A percentile compares a stretch with the other conserved stretches of the same genome.
These are phyloP conservation scores for Termitomyces sp. DNA, from an alignment of 768 basidiomycete genomes.

Conservation along the genomic window DNA sequence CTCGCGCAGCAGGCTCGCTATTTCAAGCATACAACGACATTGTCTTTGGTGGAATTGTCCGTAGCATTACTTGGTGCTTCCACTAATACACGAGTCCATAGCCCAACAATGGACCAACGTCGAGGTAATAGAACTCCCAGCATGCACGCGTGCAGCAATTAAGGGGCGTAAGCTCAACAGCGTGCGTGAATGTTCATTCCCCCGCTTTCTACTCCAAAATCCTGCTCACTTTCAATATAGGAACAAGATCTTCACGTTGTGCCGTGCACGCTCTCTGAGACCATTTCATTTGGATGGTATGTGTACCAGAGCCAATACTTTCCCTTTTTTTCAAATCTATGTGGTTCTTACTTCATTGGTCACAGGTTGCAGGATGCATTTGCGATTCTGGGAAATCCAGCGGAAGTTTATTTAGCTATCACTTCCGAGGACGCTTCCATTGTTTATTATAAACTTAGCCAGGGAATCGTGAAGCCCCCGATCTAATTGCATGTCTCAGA, in stretches of 20 bases:
- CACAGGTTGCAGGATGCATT: conserved; percentile 60
- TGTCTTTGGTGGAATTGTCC: conserved; percentile 39
- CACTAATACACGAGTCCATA: conserved; percentile 19
- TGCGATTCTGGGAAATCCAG: conserved; percentile 36
- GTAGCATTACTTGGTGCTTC: not conserved
- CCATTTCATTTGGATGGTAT: conserved; percentile 58
- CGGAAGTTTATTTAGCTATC: conserved; percentile 62
- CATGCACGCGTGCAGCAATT: conserved; percentile 51
- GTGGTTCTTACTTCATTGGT: not conserved
- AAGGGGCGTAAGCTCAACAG: conserved; percentile 50
- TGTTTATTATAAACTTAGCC: conserved; percentile 79
- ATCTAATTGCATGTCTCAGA: conserved; percentile 28
- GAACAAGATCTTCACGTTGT: conserved; percentile 46
- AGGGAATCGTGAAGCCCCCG: conserved; percentile 71
- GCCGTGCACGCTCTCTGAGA: conserved; percentile 66
- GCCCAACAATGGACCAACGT: conserved; percentile 72
- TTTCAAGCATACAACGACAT: conserved; percentile 80
- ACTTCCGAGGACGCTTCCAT: conserved; percentile 75
- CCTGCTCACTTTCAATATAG: conserved; percentile 22
- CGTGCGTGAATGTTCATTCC: conserved; percentile 26
- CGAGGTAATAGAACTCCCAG: conserved; percentile 53
- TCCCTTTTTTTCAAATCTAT: not conserved
- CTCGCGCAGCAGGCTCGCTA: conserved; percentile 49
- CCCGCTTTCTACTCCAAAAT: conserved; percentile 1
- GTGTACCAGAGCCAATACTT: conserved; percentile 9